Evolutionary conservation across 2,329 filamentous ascomycete genomes (phyloP).

Genomic region (Nothophoma quercina): DNA sequence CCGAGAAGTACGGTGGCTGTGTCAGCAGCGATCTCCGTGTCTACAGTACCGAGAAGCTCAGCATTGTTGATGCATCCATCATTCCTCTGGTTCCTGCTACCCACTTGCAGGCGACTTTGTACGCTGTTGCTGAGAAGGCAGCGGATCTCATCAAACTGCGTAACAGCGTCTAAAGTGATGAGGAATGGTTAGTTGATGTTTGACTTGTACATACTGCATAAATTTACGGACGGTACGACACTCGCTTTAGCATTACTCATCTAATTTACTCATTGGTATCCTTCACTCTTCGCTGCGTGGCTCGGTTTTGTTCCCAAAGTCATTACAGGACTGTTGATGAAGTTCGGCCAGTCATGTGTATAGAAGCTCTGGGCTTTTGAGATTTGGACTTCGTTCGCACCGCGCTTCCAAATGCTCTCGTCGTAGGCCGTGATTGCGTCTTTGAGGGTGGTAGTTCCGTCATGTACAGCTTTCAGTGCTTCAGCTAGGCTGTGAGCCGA

Average conservation of each 20-base stretch:
- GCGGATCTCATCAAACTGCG: conserved; percentile 33
- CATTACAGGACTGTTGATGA: conserved; percentile 41
- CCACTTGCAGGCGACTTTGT: conserved; percentile 38
- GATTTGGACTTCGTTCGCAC: conserved; percentile 42
- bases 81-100: conserved; percentile 27
- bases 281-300: conserved; percentile 38
- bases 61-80: conserved; percentile 34
- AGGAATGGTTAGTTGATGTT: background rate
- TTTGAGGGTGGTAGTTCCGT: conserved; percentile 10
- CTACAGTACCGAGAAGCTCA: conserved; percentile 24
- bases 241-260: background rate
- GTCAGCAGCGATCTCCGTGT: conserved; percentile 24
- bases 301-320: conserved; percentile 41
- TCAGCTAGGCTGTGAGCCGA: conserved; percentile 42
- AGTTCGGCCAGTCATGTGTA: conserved; percentile 43
- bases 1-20: conserved; percentile 26
- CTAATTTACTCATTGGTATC: conserved; percentile 23
- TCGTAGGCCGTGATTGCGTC: conserved; percentile 38
- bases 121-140: conserved; percentile 32
- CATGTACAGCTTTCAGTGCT: conserved; percentile 29
- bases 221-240: conserved; percentile 1
- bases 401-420: conserved; percentile 36
- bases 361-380: conserved; percentile 43
- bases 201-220: background rate
- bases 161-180: background rate